Conservation (phyloP, 2,329 filamentous ascomycete genomes). For the Exophiala sp. region DNA sequence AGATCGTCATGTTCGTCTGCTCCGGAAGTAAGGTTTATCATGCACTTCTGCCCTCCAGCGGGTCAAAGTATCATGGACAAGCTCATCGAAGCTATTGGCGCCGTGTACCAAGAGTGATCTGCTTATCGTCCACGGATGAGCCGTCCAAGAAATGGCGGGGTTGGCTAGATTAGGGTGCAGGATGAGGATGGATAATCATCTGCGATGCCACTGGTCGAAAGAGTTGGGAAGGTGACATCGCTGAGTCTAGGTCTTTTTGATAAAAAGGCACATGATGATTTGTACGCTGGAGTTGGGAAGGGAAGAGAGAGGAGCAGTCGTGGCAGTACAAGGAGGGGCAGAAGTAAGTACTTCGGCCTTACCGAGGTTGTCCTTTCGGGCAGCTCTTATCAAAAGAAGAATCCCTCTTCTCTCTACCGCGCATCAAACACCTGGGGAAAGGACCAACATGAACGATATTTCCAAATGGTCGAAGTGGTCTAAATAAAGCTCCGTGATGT, state of each 20-base stretch:
- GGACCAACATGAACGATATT: neutral
- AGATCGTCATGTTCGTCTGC: too few species aligned
- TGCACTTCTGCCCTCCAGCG: too few species aligned
- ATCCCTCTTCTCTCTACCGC: too few species aligned
- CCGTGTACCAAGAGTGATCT: too few species aligned
- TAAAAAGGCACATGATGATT: neutral
- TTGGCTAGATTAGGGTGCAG: neutral
- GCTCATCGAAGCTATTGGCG: too few species aligned
- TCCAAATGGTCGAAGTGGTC: neutral
- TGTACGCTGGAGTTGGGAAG: neutral
- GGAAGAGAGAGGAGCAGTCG: neutral
- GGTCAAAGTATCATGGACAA: too few species aligned
- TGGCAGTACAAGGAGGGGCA: neutral
- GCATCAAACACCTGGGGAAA: too few species aligned
- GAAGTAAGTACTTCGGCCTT: neutral
- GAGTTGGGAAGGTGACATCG: neutral
- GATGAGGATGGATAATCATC: neutral
- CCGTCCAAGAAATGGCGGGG: too few species aligned
- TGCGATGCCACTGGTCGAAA: neutral
- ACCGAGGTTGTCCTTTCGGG: too few species aligned
- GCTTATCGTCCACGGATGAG: too few species aligned
- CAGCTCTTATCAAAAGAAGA: too few species aligned
- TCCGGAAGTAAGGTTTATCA: too few species aligned
- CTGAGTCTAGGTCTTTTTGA: neutral
- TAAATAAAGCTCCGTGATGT: neutral